Percentiles rank a stretch among this genome's conserved stretches.
phyloP scores from a whole-genome alignment of 345 rosid genomes.

The Pseudoturritis turrita region DNA sequence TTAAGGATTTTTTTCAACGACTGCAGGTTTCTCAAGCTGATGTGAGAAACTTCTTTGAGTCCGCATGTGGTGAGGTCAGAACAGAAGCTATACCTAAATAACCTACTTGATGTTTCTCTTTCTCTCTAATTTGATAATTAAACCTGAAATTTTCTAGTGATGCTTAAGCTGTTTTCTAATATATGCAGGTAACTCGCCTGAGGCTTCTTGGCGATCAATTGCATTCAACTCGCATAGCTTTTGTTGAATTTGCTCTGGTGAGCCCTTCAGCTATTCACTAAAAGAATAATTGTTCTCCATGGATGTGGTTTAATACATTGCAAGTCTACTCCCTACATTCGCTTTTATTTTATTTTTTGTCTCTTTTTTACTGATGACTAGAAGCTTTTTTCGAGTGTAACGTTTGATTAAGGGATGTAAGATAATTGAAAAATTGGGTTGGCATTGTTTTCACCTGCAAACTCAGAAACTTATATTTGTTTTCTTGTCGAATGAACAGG shows the following conservation, averaged over 20 bases:
- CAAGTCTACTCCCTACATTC: slow-evolving; percentile 2
- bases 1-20: not conserved
- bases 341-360: not conserved
- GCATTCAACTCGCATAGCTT: slow-evolving; percentile 87
- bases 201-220: slow-evolving; percentile 81
- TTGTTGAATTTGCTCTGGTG: slow-evolving; percentile 86
- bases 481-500: slow-evolving; percentile 42
- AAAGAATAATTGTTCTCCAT: not conserved
- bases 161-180: not conserved
- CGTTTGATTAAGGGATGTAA: not conserved
- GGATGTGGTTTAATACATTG: not conserved
- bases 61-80: slow-evolving; percentile 84
- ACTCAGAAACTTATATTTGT: not conserved
- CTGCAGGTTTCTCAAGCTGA: slow-evolving; percentile 74
- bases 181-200: slow-evolving; percentile 67
- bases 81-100: not conserved
- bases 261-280: slow-evolving; percentile 15
- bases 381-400: not conserved
- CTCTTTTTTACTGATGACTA: not conserved
- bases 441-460: not conserved
- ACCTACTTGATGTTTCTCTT: not conserved
- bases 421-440: not conserved
- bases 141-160: not conserved
- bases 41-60: slow-evolving; percentile 74
- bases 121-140: not conserved